These are phyloP conservation scores for Fusarium brevicatenulatum DNA, from an alignment of 2,329 filamentous ascomycete genomes.

Conservation along the genomic window DNA sequence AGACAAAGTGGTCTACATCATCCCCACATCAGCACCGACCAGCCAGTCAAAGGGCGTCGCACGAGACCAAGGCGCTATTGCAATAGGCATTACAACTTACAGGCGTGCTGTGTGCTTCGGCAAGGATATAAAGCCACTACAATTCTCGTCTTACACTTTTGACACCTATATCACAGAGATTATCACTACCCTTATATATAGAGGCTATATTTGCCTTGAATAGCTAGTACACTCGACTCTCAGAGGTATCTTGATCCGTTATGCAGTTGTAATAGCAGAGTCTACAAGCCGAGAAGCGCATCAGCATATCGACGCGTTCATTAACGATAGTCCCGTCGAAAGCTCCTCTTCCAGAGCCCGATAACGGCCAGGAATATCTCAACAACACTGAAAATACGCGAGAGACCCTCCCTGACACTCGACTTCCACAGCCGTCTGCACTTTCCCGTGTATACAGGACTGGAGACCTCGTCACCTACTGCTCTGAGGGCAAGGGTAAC, in stretches of 20 bases:
- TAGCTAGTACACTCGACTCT: too few species aligned
- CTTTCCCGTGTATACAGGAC: neutral
- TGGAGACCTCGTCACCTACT: neutral
- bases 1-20: neutral
- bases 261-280: too few species aligned
- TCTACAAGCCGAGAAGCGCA: too few species aligned
- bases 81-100: neutral
- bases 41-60: neutral
- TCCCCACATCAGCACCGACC: neutral
- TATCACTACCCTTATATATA: neutral
- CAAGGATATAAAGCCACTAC: neutral
- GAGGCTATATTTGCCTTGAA: neutral
- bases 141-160: neutral
- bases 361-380: neutral
- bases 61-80: neutral
- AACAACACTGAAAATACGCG: neutral
- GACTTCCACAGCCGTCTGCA: neutral
- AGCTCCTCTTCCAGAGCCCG: neutral
- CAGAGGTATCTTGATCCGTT: too few species aligned
- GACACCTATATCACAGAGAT: neutral
- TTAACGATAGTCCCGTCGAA: too few species aligned
- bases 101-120: neutral
- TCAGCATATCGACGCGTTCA: too few species aligned
- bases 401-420: neutral
- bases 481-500: neutral